These are phyloP conservation scores for Backusella psychrophila DNA, from an alignment of 192 early-diverging fungal species.

Conservation along the genomic window DNA sequence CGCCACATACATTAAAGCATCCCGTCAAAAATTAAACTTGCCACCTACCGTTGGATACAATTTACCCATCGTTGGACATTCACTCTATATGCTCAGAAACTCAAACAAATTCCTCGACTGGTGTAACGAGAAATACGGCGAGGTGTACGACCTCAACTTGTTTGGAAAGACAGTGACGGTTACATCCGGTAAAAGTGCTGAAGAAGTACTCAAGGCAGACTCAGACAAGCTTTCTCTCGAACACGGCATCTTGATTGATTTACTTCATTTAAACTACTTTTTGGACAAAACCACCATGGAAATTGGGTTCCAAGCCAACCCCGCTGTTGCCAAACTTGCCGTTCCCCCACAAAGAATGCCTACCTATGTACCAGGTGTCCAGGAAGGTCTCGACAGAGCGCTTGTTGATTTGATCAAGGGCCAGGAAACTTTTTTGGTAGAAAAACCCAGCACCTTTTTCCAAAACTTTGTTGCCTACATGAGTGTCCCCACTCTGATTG, in stretches of 20 bases:
- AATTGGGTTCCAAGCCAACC: conserved; percentile 24
- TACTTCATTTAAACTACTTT: conserved; percentile 23
- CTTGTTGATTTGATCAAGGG: neutral
- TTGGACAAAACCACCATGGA: conserved; percentile 11
- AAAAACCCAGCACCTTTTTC: neutral
- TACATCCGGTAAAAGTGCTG: conserved; percentile 5
- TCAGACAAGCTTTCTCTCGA: conserved; percentile 14
- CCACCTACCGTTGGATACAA: conserved; percentile 23
- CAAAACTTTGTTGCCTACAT: conserved; percentile 28
- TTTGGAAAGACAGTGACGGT: conserved; percentile 19
- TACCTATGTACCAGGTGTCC: conserved; percentile 3
- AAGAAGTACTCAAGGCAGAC: conserved; percentile 29
- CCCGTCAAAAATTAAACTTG: neutral
- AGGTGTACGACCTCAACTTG: conserved; percentile 19
- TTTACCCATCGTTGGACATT: conserved; percentile 25
- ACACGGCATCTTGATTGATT: conserved; percentile 18
- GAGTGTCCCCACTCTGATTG: conserved; percentile 24
- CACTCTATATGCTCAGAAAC: conserved; percentile 11
- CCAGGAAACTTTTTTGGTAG: neutral
- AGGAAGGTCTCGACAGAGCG: conserved; percentile 2
- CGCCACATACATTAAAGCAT: neutral
- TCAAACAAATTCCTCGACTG: conserved; percentile 22
- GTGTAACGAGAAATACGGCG: conserved; percentile 24
- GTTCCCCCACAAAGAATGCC: conserved; percentile 9
- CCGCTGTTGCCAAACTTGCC: conserved; percentile 6